A percentile compares a stretch with the other conserved stretches of the same genome.
phyloP scores from a whole-genome alignment of 306 rosid species.

The Vicia villosa region DNA sequence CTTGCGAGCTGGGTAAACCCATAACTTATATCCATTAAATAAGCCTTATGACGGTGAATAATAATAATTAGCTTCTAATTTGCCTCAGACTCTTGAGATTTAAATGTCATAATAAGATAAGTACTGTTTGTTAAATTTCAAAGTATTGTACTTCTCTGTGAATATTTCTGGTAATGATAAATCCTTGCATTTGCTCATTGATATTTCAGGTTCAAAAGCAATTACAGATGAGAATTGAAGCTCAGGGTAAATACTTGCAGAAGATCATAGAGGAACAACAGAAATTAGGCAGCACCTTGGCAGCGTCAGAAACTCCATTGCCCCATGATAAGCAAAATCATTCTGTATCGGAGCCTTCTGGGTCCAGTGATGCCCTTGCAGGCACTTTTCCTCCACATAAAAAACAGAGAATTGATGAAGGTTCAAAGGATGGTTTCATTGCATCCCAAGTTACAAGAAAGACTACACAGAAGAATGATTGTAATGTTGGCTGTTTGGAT shows the following conservation, averaged over 20 bases:
- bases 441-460: constrained; percentile 41
- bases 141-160: constrained; percentile 19
- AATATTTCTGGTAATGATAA: constrained; percentile 23
- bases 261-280: constrained; percentile 99
- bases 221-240: constrained; percentile 97
- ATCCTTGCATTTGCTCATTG: constrained; percentile 28
- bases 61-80: constrained; percentile 19
- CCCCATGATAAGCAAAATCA: constrained; percentile 57
- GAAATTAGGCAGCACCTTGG: constrained; percentile 71
- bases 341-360: constrained; percentile 57
- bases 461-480: constrained; percentile 45
- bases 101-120: constrained; percentile 11
- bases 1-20: constrained; percentile 21
- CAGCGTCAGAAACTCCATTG: constrained; percentile 59
- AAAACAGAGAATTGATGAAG: constrained; percentile 63
- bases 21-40: no score
- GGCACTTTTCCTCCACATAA: constrained; percentile 61
- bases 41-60: no score
- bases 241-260: constrained; percentile 96
- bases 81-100: neutral
- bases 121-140: constrained; percentile 22
- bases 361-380: constrained; percentile 55
- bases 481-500: constrained; percentile 51
- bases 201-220: constrained; percentile 89
- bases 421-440: constrained; percentile 45